Conservation (phyloP, 352 stramenopile species). For the Phytophthora lateralis region DNA sequence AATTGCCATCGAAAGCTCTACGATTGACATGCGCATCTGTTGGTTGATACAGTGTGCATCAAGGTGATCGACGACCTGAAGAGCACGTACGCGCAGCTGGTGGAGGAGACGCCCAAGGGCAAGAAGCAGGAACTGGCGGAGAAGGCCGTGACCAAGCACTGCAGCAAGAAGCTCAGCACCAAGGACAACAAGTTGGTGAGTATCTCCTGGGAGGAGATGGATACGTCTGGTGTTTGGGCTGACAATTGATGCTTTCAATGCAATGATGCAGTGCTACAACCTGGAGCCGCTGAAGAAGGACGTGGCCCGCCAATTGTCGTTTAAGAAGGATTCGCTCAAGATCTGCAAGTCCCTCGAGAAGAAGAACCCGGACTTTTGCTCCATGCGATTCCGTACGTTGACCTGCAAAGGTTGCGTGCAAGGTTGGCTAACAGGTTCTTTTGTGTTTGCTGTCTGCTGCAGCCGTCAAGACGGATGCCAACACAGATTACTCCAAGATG, state of each 20-base stretch:
- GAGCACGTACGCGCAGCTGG: constrained; percentile 61
- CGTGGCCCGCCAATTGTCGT: constrained; percentile 91
- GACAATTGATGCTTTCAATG: constrained; percentile 8
- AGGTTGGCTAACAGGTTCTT: constrained; percentile 11
- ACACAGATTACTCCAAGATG: constrained; percentile 95
- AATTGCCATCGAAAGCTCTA: constrained; percentile 1
- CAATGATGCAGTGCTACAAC: constrained; percentile 90
- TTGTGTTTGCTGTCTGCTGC: constrained; percentile 3
- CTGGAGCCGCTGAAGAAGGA: constrained; percentile 95
- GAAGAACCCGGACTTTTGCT: constrained; percentile 95
- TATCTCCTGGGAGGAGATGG: not conserved
- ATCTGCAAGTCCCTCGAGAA: constrained; percentile 95
- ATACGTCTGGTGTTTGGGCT: not conserved
- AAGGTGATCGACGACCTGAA: constrained; percentile 92
- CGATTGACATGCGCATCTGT: not conserved
- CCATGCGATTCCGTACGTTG: constrained; percentile 94
- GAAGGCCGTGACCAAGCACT: constrained; percentile 87
- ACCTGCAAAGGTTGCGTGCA: too few relatives aligned
- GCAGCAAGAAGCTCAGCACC: constrained; percentile 77
- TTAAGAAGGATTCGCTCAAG: constrained; percentile 92
- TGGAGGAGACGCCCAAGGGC: constrained; percentile 74
- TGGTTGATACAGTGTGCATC: constrained; percentile 80
- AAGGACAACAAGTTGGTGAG: constrained; percentile 93
- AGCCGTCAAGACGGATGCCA: constrained; percentile 94
- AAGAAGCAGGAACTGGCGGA: constrained; percentile 82